Evolutionary conservation across 2,329 filamentous ascomycete species (phyloP).

Genomic region (Colletotrichum coccodes): DNA sequence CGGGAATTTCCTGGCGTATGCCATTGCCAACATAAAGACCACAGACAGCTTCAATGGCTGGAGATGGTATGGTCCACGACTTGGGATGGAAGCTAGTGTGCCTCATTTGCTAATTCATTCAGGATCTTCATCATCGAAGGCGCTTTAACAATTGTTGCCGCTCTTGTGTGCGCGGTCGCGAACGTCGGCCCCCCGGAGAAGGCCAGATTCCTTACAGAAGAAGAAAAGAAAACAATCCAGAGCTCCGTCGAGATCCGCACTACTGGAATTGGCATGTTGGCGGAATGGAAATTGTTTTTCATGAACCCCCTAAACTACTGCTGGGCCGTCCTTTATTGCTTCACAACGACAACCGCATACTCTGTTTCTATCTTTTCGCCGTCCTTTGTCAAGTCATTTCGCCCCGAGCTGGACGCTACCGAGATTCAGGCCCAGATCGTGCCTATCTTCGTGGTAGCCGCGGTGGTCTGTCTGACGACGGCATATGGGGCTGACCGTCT

Average conservation of each 20-base stretch:
- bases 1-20: constrained; percentile 38
- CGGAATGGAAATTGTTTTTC: constrained; percentile 33
- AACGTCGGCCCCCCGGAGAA: constrained; percentile 31
- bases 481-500: constrained; percentile 30
- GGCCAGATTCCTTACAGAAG: constrained; percentile 29
- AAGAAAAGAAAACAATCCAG: constrained; percentile 21
- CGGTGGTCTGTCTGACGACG: constrained; percentile 24
- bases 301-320: constrained; percentile 34
- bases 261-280: constrained; percentile 5
- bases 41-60: constrained; percentile 36
- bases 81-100: fast-evolving
- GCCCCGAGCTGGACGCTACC: constrained; percentile 23
- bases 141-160: constrained; percentile 37
- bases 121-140: constrained; percentile 51
- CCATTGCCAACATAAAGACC: constrained; percentile 37
- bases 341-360: constrained; percentile 33
- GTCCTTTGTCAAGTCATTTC: constrained; percentile 33
- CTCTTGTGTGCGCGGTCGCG: constrained; percentile 35
- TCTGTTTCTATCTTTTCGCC: constrained; percentile 35
- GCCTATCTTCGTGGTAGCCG: constrained; percentile 34
- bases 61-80: constrained; percentile 30
- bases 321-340: constrained; percentile 32
- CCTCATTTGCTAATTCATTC: background rate
- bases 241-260: constrained; percentile 13
- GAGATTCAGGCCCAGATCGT: constrained; percentile 33